Evolutionary conservation across 2,329 filamentous ascomycete species (phyloP).

Genomic region (Xylariaceae sp.): DNA sequence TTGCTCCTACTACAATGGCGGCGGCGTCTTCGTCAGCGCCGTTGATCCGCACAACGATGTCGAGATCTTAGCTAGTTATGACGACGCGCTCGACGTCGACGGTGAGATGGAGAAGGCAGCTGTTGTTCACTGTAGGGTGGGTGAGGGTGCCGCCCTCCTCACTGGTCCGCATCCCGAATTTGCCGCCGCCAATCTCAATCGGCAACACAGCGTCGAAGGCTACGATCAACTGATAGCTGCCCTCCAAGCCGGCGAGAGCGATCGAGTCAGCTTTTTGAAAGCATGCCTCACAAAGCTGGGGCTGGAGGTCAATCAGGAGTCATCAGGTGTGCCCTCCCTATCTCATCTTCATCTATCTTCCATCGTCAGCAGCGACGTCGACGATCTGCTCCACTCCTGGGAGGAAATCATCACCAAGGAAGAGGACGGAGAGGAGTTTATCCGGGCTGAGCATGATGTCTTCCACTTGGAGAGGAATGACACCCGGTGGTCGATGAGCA

Average conservation of each 20-base stretch:
- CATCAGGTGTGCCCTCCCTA: conserved; percentile 68
- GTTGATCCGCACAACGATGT: conserved; percentile 57
- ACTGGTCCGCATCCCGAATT: conserved; percentile 97
- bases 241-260: conserved; percentile 64
- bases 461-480: conserved; percentile 72
- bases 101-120: conserved; percentile 71
- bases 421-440: conserved; percentile 63
- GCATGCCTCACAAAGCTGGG: conserved; percentile 77
- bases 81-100: conserved; percentile 70
- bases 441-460: conserved; percentile 77
- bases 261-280: conserved; percentile 71
- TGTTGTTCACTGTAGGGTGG: conserved; percentile 77
- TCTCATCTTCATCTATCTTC: conserved; percentile 81
- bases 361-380: conserved; percentile 58
- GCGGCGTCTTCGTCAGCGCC: conserved; percentile 86
- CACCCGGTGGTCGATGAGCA: conserved; percentile 55
- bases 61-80: conserved; percentile 78
- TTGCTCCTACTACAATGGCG: conserved; percentile 86
- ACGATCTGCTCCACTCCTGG: conserved; percentile 62
- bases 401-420: conserved; percentile 64
- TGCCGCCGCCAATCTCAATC: conserved; percentile 70
- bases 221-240: conserved; percentile 68
- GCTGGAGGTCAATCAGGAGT: conserved; percentile 69
- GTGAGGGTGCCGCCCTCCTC: conserved; percentile 72
- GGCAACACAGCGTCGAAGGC: conserved; percentile 59